Evolutionary conservation across 176 grass and related monocot genomes (phyloP).

Genomic region (Cenchrus purpureus): DNA sequence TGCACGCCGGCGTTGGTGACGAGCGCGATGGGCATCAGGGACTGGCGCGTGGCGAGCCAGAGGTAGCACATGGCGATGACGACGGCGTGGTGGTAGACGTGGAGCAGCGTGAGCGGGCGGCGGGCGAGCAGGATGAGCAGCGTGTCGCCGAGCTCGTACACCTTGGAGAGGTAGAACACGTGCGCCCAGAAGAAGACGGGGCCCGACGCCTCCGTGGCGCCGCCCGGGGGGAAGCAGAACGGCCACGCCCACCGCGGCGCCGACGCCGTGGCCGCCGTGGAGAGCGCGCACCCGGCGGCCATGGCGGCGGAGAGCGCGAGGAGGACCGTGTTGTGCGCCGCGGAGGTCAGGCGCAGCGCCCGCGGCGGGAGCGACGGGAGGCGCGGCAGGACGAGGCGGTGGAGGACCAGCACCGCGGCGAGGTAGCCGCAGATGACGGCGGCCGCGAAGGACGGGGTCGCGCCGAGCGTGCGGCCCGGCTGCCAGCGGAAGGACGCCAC

Average conservation of each 20-base stretch:
- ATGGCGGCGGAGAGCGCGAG: slow-evolving; percentile 71
- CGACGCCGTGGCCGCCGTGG: slow-evolving; percentile 44
- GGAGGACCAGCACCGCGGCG: slow-evolving; percentile 66
- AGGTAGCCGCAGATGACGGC: slow-evolving; percentile 69
- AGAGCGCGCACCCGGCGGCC: slow-evolving; percentile 73
- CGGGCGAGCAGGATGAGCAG: slow-evolving; percentile 76
- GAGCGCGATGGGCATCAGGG: slow-evolving; percentile 78
- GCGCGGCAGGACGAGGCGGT: slow-evolving; percentile 53
- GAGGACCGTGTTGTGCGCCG: slow-evolving; percentile 70
- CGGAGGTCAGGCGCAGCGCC: slow-evolving; percentile 57
- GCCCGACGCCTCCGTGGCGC: slow-evolving; percentile 48
- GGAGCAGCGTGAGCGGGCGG: slow-evolving; percentile 86
- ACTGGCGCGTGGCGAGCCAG: slow-evolving; percentile 83
- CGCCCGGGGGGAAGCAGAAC: slow-evolving; percentile 76
- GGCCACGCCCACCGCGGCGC: slow-evolving; percentile 46
- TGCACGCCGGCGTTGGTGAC: slow-evolving; percentile 84
- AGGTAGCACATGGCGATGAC: slow-evolving; percentile 94
- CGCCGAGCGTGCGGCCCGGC: slow-evolving; percentile 58
- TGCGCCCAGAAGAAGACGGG: slow-evolving; percentile 95
- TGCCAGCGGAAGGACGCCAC: slow-evolving; percentile 74
- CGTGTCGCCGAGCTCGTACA: slow-evolving; percentile 92
- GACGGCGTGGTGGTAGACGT: slow-evolving; percentile 95
- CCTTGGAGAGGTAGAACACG: slow-evolving; percentile 93
- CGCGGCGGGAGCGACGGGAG: slow-evolving; percentile 40
- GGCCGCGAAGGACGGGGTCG: slow-evolving; percentile 61